Conservation (phyloP, 148 eudicot genomes). For the Nyssa sinensis region DNA sequence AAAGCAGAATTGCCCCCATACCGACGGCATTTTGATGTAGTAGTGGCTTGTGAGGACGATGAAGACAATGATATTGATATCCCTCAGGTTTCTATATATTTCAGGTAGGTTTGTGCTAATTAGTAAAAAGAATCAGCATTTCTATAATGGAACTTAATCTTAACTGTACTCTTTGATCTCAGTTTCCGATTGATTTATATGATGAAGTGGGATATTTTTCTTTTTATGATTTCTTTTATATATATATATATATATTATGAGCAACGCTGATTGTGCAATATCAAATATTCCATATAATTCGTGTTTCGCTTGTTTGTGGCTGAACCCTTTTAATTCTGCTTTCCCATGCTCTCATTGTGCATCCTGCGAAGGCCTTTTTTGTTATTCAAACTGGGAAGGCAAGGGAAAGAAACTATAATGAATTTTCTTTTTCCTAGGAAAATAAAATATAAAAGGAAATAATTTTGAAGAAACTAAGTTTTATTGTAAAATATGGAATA, state of each 20-base stretch:
- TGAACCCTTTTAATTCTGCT: background rate
- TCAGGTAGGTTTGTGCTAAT: slow-evolving; percentile 26
- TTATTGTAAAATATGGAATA: no score
- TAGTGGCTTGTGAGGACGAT: slow-evolving; percentile 58
- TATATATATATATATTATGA: background rate
- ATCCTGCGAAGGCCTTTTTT: background rate
- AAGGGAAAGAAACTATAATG: no score
- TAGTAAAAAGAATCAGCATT: background rate
- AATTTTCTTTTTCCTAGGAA: no score
- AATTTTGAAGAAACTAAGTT: background rate
- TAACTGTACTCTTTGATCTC: background rate
- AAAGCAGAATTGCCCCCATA: slow-evolving; percentile 51
- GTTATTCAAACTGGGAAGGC: no score
- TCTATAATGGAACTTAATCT: background rate
- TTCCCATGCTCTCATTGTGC: background rate
- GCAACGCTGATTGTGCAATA: background rate
- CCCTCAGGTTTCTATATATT: slow-evolving; percentile 54
- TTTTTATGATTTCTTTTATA: background rate
- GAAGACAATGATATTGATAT: slow-evolving; percentile 58
- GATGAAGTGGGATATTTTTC: background rate
- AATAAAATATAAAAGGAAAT: background rate
- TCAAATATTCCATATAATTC: background rate
- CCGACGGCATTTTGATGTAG: slow-evolving; percentile 50
- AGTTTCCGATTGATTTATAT: background rate
- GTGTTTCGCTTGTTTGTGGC: background rate